Conservation (phyloP, 345 rosid species). For the Clausena lansium region DNA sequence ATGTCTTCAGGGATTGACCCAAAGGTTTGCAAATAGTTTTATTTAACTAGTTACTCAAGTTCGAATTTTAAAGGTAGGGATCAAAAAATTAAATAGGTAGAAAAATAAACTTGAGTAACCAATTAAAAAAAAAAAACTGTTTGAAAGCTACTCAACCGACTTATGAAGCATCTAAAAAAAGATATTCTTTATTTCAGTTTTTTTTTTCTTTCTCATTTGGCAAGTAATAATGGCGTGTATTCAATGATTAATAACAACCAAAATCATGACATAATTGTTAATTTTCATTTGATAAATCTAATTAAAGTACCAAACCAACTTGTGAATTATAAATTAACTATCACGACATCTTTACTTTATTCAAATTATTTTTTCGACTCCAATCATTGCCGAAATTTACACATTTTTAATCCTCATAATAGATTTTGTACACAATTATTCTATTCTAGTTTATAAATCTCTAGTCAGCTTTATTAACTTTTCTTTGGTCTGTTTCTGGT, state of each 20-base stretch:
- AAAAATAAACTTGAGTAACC: no score
- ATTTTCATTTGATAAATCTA: background rate
- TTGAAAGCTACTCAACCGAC: no score
- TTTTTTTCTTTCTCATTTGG: background rate
- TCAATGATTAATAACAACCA: background rate
- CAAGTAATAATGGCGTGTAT: background rate
- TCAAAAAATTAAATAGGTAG: no score
- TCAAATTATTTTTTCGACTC: background rate
- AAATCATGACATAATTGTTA: background rate
- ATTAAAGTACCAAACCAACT: background rate
- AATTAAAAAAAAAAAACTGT: no score
- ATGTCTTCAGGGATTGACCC: no score
- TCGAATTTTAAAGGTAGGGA: no score
- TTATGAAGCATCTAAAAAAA: no score
- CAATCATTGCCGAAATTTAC: constrained; percentile 6
- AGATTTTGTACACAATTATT: background rate
- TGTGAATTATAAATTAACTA: background rate
- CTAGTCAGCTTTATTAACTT: background rate
- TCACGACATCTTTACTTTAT: background rate
- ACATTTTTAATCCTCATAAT: background rate
- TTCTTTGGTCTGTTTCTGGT: background rate
- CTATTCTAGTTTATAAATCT: background rate
- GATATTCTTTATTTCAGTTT: no score
- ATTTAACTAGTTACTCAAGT: no score
- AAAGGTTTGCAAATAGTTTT: no score